These are phyloP conservation scores for Chaetomiaceae sp. DNA, from an alignment of 2,329 filamentous ascomycete species.

Conservation along the genomic window DNA sequence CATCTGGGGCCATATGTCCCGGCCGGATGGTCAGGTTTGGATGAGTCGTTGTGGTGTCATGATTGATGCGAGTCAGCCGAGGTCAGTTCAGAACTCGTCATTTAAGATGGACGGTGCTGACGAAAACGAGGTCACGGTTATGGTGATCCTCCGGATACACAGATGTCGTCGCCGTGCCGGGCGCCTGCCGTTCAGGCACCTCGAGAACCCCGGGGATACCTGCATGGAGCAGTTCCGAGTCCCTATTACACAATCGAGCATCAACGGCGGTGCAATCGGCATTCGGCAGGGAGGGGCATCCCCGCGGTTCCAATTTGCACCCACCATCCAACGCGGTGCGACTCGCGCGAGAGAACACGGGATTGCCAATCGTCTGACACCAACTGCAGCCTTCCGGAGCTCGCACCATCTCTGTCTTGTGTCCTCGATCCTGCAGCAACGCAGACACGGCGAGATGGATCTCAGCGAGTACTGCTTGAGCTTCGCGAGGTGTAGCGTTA, in stretches of 20 bases:
- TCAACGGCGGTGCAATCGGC: neutral
- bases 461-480: neutral
- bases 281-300: neutral
- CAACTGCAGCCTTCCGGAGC: constrained; percentile 23
- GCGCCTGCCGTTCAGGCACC: no score
- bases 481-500: constrained; percentile 23
- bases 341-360: neutral
- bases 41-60: no score
- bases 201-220: no score
- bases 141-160: no score
- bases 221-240: neutral
- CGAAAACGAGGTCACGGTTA: no score
- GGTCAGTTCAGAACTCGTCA: no score
- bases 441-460: constrained; percentile 19
- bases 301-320: neutral
- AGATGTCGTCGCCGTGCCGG: no score
- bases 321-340: no score
- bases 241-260: neutral
- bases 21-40: no score
- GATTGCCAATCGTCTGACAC: neutral
- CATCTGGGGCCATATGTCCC: no score
- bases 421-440: constrained; percentile 28
- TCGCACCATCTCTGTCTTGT: constrained; percentile 24
- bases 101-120: no score
- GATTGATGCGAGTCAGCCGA: no score